Base-by-base conservation (phyloP, 331 rosid genomes). In the Pyrus hybrid region DNA sequence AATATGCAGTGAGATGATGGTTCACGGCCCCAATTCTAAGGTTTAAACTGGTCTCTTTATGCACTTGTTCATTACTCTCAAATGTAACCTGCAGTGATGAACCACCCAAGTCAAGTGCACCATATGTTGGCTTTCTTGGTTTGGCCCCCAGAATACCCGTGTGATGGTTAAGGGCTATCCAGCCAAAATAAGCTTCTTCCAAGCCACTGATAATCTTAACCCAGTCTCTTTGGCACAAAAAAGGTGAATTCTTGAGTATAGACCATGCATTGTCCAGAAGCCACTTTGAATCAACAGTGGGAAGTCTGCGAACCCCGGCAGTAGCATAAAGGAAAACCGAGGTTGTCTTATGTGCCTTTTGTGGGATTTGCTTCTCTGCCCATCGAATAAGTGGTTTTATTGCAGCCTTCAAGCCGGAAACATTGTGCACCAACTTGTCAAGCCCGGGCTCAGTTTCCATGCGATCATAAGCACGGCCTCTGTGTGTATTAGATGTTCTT, bases 391-490 rank as follows among this genome's bases (percentile, higher is more conserved):
- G 89, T 4, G 99, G 99, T 70, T 86, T 90, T 73, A 95, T 80
- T 8, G 92, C 97, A 68, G 74, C 77, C 37, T 67, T 84, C 84
- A 95, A 79, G 16, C 96, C 97, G 26, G 97, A 78, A 5, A 78
- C 69, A 77, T 95, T 88, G 67, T 79, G 82, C 9, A 88, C 96
- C 77, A 95, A 83, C 80, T 89, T 95, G 85, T 95, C 93, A 45
- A 95, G 83, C 54, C 97, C 99, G 2, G 99, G 99, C 72, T 95
- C 99, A 30, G 97, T 90, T 81, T 95, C 99, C 88, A 92, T 85
- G 72, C 99, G 80, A 82, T 92, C 84, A 30, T 95, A 95, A 35
- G 99, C 99, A 21, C 97, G 96, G 10, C 97, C 96, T 0, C 57
- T 64, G 62, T 78, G 83, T 1, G 84, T 45, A 16, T 74, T 80